Base-by-base conservation (phyloP, 306 rosid genomes). In the Quercus ilex region DNA sequence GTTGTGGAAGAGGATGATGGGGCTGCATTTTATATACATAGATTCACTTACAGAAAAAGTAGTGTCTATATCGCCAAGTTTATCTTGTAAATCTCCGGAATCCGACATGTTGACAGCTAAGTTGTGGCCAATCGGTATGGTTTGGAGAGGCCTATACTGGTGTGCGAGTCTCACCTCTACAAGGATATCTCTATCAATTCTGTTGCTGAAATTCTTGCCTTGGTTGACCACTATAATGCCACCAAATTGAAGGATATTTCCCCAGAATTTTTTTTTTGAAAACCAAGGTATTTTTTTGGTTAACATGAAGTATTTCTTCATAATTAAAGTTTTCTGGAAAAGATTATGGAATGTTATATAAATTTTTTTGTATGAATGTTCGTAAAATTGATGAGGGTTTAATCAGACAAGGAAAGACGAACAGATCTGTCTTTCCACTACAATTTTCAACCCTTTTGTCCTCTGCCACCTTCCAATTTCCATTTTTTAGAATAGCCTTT, bases 101-200 rank as follows among this genome's bases (percentile, higher is more conserved):
- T 89, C 91, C 2, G 88, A 91, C 38, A 73, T 87, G 75, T 86
- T 93, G 85, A 78, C 88, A 33, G 97, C 83, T 35, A 93, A 90
- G 84, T 79, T 93, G 80, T 88, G 52, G 93, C 98, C 17, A 92
- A 91, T 83, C 85, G 70, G 64, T 90, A 88, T 79, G 92, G 88
- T 58, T 88, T 93, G 83, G 87, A 78, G 20, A 89, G 98, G 87
- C 97, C 91, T 52, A 79, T 81, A 83, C 73, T 87, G 86, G 91
- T 90, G 93, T 91, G 97, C 31, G 92, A 90, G 81, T 91, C 93
- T 72, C 87, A 82, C 80, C 93, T 93, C 67, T 93, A 93, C 84
- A 89, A 93, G 88, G 90, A 85, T 78, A 90, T 93, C 64, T 83
- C 87, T 52, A 97, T 93, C 82, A 87, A 77, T 74, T 88, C 93